A percentile compares a stretch with the other conserved stretches of the same genome.
Evolutionary conservation across 768 basidiomycete genomes (phyloP).

Genomic region (Arthromyces matolae): DNA sequence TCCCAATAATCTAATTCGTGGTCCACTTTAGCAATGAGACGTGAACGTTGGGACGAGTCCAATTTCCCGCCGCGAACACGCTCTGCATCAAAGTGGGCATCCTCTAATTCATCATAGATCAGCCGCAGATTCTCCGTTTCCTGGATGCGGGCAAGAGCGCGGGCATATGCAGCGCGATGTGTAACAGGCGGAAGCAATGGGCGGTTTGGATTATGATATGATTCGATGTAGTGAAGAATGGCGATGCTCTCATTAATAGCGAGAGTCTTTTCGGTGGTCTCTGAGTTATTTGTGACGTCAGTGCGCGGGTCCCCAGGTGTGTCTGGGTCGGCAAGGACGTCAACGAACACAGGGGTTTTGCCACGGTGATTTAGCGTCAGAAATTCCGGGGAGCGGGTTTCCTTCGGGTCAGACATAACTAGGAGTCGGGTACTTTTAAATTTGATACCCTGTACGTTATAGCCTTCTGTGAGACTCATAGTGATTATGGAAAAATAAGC

Average conservation of each 20-base stretch:
- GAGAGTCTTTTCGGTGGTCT: constrained; percentile 1
- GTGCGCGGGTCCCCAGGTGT: not conserved
- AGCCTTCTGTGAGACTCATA: not conserved
- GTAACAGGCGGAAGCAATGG: constrained; percentile 22
- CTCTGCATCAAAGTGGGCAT: constrained; percentile 21
- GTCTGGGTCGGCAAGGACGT: constrained; percentile 8
- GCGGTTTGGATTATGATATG: constrained; percentile 15
- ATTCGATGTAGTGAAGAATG: constrained; percentile 28
- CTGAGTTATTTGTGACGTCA: not conserved
- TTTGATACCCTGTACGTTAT: constrained; percentile 16
- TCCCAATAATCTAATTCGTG: constrained; percentile 26
- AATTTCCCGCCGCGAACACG: constrained; percentile 14
- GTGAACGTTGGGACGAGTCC: constrained; percentile 7
- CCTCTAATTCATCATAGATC: constrained; percentile 24
- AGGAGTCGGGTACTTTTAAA: constrained; percentile 19
- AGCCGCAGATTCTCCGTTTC: constrained; percentile 27
- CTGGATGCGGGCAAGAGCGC: constrained; percentile 20
- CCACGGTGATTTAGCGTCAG: constrained; percentile 27
- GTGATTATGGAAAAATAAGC: not conserved
- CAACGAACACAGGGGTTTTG: constrained; percentile 25
- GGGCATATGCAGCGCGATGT: constrained; percentile 15
- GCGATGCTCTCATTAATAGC: constrained; percentile 27
- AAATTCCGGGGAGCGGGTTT: constrained; percentile 23
- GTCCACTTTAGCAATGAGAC: constrained; percentile 17
- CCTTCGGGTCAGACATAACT: constrained; percentile 25